Evolutionary conservation across 768 basidiomycete genomes (phyloP), one percentile per base, ranked within the genome.

Genomic region (Termitomyces bulborhizus): DNA sequence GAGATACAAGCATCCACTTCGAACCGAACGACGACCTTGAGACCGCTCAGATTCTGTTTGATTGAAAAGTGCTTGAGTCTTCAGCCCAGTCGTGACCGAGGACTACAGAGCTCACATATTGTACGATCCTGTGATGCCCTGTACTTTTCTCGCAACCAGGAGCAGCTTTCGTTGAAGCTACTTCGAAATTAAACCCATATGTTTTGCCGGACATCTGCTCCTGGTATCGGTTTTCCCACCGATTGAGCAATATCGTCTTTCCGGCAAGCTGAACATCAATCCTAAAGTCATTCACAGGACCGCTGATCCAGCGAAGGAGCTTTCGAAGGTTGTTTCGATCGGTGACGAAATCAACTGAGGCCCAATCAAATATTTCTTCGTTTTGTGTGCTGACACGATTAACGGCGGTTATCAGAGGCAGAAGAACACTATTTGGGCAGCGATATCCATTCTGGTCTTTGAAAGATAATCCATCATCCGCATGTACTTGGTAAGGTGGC

Each of bases 231-330:
- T 68, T 65, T 56, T 77, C 78, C 79, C 85, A 86, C 1, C 88
- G 71, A 53, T 80, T 82, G 61, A 90, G 69, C 27, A 91, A 61
- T 15, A 87, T 69, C 0, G 88, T 89, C 24, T 69, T 57, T 0
- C 87, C 86, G 0, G 74, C 77, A 16, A 88, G 71, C 63, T 90
- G 82, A 3, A 83, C 57, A 54, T 92, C 87, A 58, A 92, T 86
- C 18, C 89, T 73, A 62, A 90, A 92, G 52, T 81, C 77, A 9
- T 66, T 69, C 3, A 57, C 59, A 12, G 69, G 69, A 26, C 68
- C 71, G 16, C 63, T 65, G n/a, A 78, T 72, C 83, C 82, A 86
- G 26, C 82, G 73, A 21, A 83, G 62, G 40, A 90, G 69, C 65
- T 86, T 87, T 26, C 86, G 76, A 16, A 89, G 69, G 26, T 73